phyloP scores from a whole-genome alignment of 2,329 filamentous ascomycete species.

The Fulvia fulva region DNA sequence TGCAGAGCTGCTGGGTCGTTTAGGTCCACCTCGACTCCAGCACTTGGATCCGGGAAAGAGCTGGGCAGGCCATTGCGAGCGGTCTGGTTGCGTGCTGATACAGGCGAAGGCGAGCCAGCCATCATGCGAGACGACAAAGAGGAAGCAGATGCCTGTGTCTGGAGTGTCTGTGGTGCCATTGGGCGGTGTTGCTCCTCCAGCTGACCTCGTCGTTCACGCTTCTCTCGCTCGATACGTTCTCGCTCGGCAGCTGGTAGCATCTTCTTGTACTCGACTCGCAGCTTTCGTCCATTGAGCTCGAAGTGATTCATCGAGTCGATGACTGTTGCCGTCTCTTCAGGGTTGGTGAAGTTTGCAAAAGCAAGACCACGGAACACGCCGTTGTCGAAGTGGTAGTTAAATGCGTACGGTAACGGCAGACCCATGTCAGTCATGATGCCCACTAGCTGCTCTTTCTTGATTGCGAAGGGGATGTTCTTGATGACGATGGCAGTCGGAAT shows the following conservation, averaged over 20 bases:
- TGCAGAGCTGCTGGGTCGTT: conserved; percentile 85
- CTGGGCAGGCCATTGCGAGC: conserved; percentile 29
- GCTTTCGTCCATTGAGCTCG: conserved; percentile 88
- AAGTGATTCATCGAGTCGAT: conserved; percentile 95
- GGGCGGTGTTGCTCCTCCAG: conserved; percentile 93
- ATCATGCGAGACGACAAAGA: conserved; percentile 61
- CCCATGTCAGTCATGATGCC: conserved; percentile 91
- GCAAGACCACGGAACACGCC: conserved; percentile 93
- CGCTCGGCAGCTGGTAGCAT: conserved; percentile 94
- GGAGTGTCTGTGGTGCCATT: conserved; percentile 61
- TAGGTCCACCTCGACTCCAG: conserved; percentile 67
- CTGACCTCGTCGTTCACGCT: conserved; percentile 91
- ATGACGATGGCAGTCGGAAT: conserved; percentile 98
- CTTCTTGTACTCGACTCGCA: conserved; percentile 98
- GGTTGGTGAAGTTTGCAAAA: conserved; percentile 96
- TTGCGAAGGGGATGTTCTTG: conserved; percentile 98
- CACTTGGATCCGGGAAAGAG: conserved; percentile 18
- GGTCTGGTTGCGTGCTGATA: conserved; percentile 54
- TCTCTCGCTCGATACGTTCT: conserved; percentile 94
- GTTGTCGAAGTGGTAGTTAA: conserved; percentile 99
- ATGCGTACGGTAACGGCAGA: conserved; percentile 91
- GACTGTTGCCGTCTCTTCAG: conserved; percentile 86
- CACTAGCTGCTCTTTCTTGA: conserved; percentile 93
- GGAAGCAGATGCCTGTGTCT: conserved; percentile 81
- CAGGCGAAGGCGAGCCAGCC: conserved; percentile 63